These are phyloP conservation scores for Meyerozyma elateridarum DNA, from an alignment of 1,139 yeast genomes.

Conservation along the genomic window DNA sequence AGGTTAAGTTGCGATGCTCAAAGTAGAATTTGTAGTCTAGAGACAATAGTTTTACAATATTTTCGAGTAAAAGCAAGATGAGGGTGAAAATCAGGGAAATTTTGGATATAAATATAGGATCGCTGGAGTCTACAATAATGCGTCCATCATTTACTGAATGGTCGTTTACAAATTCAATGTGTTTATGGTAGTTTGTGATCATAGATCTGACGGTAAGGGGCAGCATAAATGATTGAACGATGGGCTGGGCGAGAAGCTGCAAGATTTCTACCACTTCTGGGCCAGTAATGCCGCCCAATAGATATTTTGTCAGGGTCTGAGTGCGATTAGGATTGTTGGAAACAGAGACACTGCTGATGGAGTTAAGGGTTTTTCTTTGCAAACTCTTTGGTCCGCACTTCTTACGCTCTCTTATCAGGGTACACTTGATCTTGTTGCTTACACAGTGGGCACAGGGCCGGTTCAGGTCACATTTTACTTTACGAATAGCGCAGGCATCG, in stretches of 20 bases:
- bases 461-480: slow-evolving; percentile 36
- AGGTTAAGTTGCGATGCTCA: slow-evolving; percentile 17
- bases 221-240: slow-evolving; percentile 1
- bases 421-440: slow-evolving; percentile 33
- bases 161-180: slow-evolving; percentile 3
- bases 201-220: slow-evolving; percentile 5
- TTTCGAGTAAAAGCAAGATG: slow-evolving; percentile 28
- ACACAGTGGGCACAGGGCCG: slow-evolving; percentile 40
- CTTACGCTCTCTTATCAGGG: slow-evolving; percentile 33
- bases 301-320: neutral
- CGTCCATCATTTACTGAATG: slow-evolving; percentile 2
- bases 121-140: slow-evolving; percentile 20
- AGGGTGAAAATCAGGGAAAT: slow-evolving; percentile 26
- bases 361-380: slow-evolving; percentile 33
- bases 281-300: neutral
- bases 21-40: slow-evolving; percentile 21
- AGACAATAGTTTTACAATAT: slow-evolving; percentile 26
- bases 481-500: slow-evolving; percentile 43
- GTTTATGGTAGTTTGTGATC: slow-evolving; percentile 1
- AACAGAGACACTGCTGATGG: slow-evolving; percentile 17
- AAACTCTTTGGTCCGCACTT: slow-evolving; percentile 42
- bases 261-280: slow-evolving; percentile 2
- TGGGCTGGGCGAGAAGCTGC: slow-evolving; percentile 1
- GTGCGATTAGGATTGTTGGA: neutral
- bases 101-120: slow-evolving; percentile 29